Base-by-base conservation (phyloP, 2,329 filamentous ascomycete species). In the Neonectria faginata region DNA sequence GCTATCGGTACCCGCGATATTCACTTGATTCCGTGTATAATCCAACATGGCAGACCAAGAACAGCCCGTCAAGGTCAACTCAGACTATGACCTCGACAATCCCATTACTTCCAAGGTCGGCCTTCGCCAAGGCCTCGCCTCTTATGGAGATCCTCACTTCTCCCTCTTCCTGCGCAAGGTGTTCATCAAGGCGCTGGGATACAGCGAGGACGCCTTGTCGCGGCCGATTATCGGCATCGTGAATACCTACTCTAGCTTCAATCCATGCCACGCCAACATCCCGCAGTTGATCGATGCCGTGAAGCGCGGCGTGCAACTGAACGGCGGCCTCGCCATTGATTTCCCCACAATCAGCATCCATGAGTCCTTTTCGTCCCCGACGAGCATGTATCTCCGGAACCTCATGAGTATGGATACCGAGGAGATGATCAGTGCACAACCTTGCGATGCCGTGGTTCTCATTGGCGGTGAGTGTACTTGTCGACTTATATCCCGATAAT, bases 371-470 rank as follows among this genome's bases (percentile, higher is more conserved):
- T 83, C 90, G 0, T 81, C 84, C 48, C 91, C 91, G 2, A 92
- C 91, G 5, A 92, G 90, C 78, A 92, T 93, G 91, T 92, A 88
- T 60, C 73, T 93, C 52, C 79, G 91, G 33, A 93, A 93, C 68
- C 73, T 93, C 61, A 93, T 93, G 91, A 90, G 88, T 68, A 92
- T 93, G 89, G 91, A 93, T 73, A 93, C 91, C 0, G 91, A 93
- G 75, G 91, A 93, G 79, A 93, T 93, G 91, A 88, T 92, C 57
- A 81, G 82, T 47, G 90, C 90, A 0, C 91, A 93, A 76, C 91
- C 91, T 0, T 83, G 91, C 16, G 91, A 93, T 77, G 87, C 88
- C 0, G 87, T 88, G 10, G 84, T 91, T 14, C 81, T 91, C 67
- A 89, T 92, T 69, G 90, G 90, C 52, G 90, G 88, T 88, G 61